A percentile compares a stretch with the other conserved stretches of the same genome.
Conservation (phyloP, 441 rosid genomes). For the Populus hybrid region DNA sequence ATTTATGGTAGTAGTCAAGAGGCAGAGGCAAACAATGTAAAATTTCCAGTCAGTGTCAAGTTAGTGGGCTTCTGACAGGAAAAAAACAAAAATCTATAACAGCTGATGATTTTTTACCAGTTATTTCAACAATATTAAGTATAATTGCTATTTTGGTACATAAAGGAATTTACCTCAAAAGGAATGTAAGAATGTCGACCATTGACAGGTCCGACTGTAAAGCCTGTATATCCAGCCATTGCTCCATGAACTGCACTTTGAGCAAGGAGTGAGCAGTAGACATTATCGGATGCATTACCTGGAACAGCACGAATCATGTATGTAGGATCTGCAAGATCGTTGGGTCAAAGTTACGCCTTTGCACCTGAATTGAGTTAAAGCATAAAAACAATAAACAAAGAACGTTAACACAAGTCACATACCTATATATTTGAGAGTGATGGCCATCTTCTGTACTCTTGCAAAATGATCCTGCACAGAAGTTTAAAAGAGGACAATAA, state of each 20-base stretch:
- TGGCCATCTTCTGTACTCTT: constrained; percentile 34
- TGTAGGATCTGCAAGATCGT: constrained; percentile 63
- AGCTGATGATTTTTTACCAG: neutral
- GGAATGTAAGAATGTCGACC: constrained; percentile 79
- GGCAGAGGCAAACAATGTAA: no score
- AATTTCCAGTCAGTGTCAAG: neutral
- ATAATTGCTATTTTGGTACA: neutral
- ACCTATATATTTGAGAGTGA: constrained; percentile 84
- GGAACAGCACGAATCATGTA: constrained; percentile 86
- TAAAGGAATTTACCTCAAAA: constrained; percentile 46
- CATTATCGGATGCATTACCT: constrained; percentile 81
- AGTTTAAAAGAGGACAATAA: neutral
- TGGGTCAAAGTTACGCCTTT: constrained; percentile 12
- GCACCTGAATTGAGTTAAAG: constrained; percentile 6
- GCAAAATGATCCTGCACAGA: constrained; percentile 62
- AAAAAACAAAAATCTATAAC: neutral
- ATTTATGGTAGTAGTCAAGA: neutral
- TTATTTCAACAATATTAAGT: neutral
- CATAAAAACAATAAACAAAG: constrained; percentile 2
- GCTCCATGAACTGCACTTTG: constrained; percentile 83
- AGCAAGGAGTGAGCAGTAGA: constrained; percentile 84
- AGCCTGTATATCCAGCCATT: constrained; percentile 84
- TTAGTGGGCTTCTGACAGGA: neutral
- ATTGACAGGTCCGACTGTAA: constrained; percentile 64
- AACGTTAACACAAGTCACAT: constrained; percentile 2